Base-by-base conservation (phyloP, 257 asterid species). In the Solanum habrochaites region DNA sequence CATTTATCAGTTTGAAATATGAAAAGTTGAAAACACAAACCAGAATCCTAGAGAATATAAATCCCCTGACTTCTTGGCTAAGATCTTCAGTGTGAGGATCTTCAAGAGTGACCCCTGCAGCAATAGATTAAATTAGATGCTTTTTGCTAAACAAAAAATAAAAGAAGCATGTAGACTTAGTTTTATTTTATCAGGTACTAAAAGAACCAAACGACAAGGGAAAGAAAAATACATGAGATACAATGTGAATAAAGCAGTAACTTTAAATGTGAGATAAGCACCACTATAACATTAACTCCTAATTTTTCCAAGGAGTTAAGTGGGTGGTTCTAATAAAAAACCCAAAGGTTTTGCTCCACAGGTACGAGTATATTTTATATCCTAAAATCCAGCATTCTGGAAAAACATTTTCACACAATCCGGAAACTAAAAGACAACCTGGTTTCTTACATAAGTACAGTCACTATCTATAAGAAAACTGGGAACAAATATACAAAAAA, bases 81-180 rank as follows among this genome's bases (percentile, higher is more conserved):
- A 95, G 98, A 90, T 97, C 99, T 91, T 97, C 99, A 47, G 95
- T 97, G 83, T 94, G 99, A 88, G 99, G 99, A 90, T 97, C 99
- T 92, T 97, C 99, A 29, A 97, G 99, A 87, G 96, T 97, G 85
- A 96, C 97, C 83, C 98, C 99, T 97, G 98, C 90, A 89, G 86
- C 70, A 87, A 86, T 73, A 62, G 82, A 31, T 29, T 18, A 49
- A 40, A n/a, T 75, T 13, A 75, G 83, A 75, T 75, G 35, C 7
- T n/a, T 75, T 40, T n/a, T 75, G 83, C 12, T n/a, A 75, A 75
- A n/a, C 23, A 40, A 5, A 42, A 75, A 60, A 75, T 42, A 75
- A 42, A 72, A 39, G 52, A 73, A 37, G 81, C 49, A 73, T 10
- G 49, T 45, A 73, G 29, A 5, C n/a, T 21, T 21, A 32, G 2